Evolutionary conservation across 768 basidiomycete species (phyloP).

Genomic region (Naganishia antarctica): DNA sequence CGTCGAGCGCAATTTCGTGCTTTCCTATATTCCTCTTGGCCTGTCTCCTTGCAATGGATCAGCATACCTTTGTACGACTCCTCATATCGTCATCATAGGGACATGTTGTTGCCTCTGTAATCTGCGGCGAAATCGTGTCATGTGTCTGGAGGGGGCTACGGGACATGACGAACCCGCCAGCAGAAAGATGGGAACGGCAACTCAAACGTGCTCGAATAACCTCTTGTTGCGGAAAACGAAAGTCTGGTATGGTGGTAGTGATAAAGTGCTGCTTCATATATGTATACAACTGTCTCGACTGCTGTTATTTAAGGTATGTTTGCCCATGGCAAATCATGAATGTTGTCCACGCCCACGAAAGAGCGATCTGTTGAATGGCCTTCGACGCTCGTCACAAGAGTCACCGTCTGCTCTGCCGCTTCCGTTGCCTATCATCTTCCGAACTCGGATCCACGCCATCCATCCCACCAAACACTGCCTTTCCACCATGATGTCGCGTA

Average conservation of each 20-base stretch:
- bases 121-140: no score
- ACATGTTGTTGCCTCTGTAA: no score
- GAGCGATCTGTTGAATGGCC: not conserved
- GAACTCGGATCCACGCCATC: conserved; percentile 3
- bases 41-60: no score
- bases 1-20: no score
- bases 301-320: conserved; percentile 10
- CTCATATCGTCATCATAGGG: no score
- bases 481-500: not conserved
- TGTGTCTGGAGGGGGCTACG: no score
- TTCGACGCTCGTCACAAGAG: not conserved
- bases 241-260: not conserved
- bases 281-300: not conserved
- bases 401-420: conserved; percentile 10
- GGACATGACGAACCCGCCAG: no score
- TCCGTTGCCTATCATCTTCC: conserved; percentile 14
- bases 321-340: not conserved
- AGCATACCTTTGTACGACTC: no score
- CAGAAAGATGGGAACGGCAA: no score
- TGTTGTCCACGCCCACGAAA: not conserved
- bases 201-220: no score
- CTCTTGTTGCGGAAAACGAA: no score
- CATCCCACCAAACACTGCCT: conserved; percentile 1
- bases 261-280: conserved; percentile 13
- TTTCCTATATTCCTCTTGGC: no score